Evolutionary conservation across 306 rosid species (phyloP).

Genomic region (Dalbergia oliveri): DNA sequence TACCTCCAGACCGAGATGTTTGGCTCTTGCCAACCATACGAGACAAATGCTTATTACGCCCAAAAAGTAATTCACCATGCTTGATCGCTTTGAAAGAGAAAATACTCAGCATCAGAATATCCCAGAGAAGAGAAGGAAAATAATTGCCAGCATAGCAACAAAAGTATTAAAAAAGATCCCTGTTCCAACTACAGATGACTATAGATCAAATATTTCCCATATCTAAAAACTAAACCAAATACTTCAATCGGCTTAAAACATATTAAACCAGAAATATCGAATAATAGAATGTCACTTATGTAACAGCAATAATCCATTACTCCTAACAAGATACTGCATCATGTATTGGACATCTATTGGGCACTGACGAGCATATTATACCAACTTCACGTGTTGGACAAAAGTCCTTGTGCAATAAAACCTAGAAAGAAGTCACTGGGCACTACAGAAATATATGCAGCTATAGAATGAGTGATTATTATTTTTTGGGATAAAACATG

Average conservation of each 20-base stretch:
- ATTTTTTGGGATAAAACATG: not conserved
- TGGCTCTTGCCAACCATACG: slow-evolving; percentile 47
- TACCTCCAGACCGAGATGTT: slow-evolving; percentile 52
- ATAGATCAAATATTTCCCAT: slow-evolving; percentile 14
- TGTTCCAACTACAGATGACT: not conserved
- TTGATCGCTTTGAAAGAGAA: slow-evolving; percentile 50
- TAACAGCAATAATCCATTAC: not conserved
- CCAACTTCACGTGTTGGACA: slow-evolving; percentile 5
- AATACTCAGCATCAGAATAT: slow-evolving; percentile 35
- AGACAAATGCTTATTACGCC: slow-evolving; percentile 59
- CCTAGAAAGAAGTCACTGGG: not conserved
- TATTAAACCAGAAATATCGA: not conserved
- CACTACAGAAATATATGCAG: not conserved
- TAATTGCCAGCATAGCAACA: not conserved
- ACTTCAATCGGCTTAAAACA: slow-evolving; percentile 14
- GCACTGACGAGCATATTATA: not conserved
- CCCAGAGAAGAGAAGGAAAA: slow-evolving; percentile 10
- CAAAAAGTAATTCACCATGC: slow-evolving; percentile 52
- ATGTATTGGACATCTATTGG: not conserved
- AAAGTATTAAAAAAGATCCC: not conserved
- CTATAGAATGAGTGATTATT: not conserved
- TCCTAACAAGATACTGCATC: not conserved
- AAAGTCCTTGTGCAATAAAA: not conserved
- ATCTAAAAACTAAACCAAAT: not conserved
- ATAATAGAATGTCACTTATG: slow-evolving; percentile 5